These are phyloP conservation scores for Metrosideros polymorpha DNA, from an alignment of 441 rosid species.

Conservation along the genomic window DNA sequence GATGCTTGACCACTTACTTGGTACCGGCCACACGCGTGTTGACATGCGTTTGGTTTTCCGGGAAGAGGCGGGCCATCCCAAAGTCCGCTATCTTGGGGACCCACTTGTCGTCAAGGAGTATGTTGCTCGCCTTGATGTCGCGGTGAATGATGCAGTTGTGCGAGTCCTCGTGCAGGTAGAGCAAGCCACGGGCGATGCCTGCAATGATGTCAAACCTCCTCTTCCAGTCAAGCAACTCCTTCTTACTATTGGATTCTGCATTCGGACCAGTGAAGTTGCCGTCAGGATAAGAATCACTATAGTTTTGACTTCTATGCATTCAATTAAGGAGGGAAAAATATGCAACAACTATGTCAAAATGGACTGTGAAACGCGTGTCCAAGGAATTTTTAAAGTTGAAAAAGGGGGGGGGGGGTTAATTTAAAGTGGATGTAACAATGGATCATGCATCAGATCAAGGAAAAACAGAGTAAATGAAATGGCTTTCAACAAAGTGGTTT, in stretches of 20 bases:
- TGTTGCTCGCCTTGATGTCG: slow-evolving; percentile 87
- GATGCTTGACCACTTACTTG: slow-evolving; percentile 40
- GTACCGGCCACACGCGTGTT: slow-evolving; percentile 92
- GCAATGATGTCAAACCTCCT: slow-evolving; percentile 56
- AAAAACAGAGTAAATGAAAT: not conserved
- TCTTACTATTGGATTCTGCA: slow-evolving; percentile 40
- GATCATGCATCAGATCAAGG: not conserved
- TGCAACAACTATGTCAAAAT: not conserved
- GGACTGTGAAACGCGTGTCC: not conserved
- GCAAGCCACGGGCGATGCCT: slow-evolving; percentile 78
- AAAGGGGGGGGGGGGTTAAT: not conserved
- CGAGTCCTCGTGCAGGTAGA: slow-evolving; percentile 83
- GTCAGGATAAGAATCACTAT: not conserved
- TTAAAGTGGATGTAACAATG: not conserved
- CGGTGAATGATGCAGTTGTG: slow-evolving; percentile 82
- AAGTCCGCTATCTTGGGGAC: slow-evolving; percentile 93
- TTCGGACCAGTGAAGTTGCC: not conserved
- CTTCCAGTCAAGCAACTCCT: slow-evolving; percentile 62
- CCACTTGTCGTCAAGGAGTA: slow-evolving; percentile 90
- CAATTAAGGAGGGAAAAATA: not conserved
- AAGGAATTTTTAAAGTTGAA: not conserved
- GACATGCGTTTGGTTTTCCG: slow-evolving; percentile 76
- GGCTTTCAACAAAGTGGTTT: not conserved
- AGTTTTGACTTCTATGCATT: not conserved
- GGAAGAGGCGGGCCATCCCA: slow-evolving; percentile 98